Evolutionary conservation across 129 eudicot genomes (phyloP).

Genomic region (Escallonia rubra): DNA sequence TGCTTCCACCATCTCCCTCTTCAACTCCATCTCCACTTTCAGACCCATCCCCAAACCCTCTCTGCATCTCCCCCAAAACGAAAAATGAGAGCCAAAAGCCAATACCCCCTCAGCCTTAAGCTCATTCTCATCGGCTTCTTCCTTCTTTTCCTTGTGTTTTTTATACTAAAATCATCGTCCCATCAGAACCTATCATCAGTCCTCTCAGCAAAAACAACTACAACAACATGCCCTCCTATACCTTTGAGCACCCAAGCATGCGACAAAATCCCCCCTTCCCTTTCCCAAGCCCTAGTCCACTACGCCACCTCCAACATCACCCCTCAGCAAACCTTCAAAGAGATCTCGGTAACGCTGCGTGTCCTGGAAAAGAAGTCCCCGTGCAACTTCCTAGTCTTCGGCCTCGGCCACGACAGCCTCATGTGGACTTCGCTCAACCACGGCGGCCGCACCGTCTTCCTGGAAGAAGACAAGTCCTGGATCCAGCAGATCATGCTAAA

Average conservation of each 20-base stretch:
- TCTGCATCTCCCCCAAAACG: conserved; percentile 4
- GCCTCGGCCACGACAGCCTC: conserved; percentile 64
- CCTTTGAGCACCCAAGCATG: conserved; percentile 25
- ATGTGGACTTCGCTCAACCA: conserved; percentile 78
- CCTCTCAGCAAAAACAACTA: background rate
- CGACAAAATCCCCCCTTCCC: conserved; percentile 45
- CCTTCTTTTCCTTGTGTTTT: conserved; percentile 18
- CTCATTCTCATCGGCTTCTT: conserved; percentile 18
- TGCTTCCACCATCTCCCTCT: background rate
- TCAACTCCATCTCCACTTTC: background rate
- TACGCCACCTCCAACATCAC: conserved; percentile 76
- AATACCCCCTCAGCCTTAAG: conserved; percentile 12
- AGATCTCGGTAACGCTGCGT: conserved; percentile 56
- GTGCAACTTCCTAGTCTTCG: conserved; percentile 84
- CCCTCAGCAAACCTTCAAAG: conserved; percentile 64
- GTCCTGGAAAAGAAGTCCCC: conserved; percentile 63
- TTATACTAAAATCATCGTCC: conserved; percentile 24
- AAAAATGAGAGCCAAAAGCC: conserved; percentile 28
- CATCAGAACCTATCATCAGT: background rate
- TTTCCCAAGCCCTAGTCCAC: conserved; percentile 58
- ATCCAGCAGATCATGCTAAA: conserved; percentile 36
- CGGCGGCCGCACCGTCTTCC: conserved; percentile 84
- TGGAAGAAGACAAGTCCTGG: conserved; percentile 67
- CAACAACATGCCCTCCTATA: conserved; percentile 20
- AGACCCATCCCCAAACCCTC: background rate